phyloP scores from a whole-genome alignment of 139 green algal genomes.

The Spirogloea muscicola region DNA sequence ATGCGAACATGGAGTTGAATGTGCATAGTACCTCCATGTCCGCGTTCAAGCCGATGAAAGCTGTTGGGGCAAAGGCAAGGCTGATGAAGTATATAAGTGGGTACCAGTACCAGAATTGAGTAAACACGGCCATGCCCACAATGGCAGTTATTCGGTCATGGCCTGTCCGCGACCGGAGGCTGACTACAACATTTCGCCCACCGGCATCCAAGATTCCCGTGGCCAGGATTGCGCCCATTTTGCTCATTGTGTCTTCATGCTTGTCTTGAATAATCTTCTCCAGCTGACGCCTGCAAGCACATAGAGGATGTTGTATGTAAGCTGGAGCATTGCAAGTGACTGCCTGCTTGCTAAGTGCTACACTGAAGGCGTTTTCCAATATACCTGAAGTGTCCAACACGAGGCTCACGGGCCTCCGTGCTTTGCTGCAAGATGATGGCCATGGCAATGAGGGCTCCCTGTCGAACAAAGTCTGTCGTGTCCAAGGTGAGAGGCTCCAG shows the following conservation, averaged over 20 bases:
- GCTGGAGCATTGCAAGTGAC: too few species aligned
- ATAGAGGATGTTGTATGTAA: too few species aligned
- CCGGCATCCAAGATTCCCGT: slow-evolving; percentile 86
- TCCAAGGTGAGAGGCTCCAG: slow-evolving; percentile 84
- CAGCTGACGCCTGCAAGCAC: slow-evolving; percentile 71
- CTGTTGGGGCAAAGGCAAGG: slow-evolving; percentile 78
- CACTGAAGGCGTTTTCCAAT: neutral
- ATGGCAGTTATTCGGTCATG: slow-evolving; percentile 78
- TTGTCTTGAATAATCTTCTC: slow-evolving; percentile 83
- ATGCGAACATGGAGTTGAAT: too few species aligned
- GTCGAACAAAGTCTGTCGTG: slow-evolving; percentile 85
- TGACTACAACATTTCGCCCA: slow-evolving; percentile 87
- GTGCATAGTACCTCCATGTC: slow-evolving; percentile 69
- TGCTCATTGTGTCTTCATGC: slow-evolving; percentile 86
- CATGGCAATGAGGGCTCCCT: slow-evolving; percentile 88
- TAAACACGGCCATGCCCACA: slow-evolving; percentile 88
- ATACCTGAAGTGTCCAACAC: slow-evolving; percentile 53
- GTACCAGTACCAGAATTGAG: slow-evolving; percentile 99
- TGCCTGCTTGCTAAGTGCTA: too few species aligned
- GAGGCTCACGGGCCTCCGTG: slow-evolving; percentile 23
- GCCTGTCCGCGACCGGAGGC: slow-evolving; percentile 68
- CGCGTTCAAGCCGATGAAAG: slow-evolving; percentile 81
- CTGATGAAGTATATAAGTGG: slow-evolving; percentile 86
- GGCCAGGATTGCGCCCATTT: slow-evolving; percentile 96
- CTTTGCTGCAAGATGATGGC: slow-evolving; percentile 87